Percentiles rank a stretch among this genome's conserved stretches.
Conservation (phyloP, 108 stramenopile genomes). For the Nitzschia inconspicua region DNA sequence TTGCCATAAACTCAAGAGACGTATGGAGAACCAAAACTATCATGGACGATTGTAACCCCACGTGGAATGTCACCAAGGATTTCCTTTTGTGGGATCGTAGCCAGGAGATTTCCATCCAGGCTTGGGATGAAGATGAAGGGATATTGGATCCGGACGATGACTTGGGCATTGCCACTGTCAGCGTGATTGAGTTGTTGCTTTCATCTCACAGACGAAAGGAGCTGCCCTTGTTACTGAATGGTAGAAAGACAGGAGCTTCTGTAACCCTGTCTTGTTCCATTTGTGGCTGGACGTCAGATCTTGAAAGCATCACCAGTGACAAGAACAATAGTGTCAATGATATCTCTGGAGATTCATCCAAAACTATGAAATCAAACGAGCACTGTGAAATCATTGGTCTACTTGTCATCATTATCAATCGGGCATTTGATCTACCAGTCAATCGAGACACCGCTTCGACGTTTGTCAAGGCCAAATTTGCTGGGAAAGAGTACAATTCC, state of each 20-base stretch:
- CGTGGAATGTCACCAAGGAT: constrained; percentile 48
- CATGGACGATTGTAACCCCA: constrained; percentile 39
- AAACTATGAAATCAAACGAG: neutral
- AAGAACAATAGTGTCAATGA: neutral
- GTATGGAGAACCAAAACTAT: constrained; percentile 39
- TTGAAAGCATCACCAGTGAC: constrained; percentile 11
- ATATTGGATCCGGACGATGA: constrained; percentile 52
- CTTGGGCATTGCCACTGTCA: constrained; percentile 40
- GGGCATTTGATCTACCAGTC: constrained; percentile 46
- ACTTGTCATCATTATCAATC: constrained; percentile 41
- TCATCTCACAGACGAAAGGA: constrained; percentile 12
- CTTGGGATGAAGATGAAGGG: constrained; percentile 53
- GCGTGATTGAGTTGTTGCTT: constrained; percentile 41
- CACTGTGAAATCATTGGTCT: constrained; percentile 42
- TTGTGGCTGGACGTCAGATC: constrained; percentile 12
- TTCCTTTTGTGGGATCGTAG: constrained; percentile 59
- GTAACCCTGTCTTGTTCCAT: constrained; percentile 46
- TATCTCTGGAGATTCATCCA: too few species aligned
- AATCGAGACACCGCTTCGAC: constrained; percentile 35
- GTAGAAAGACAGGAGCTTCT: constrained; percentile 35
- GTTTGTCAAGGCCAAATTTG: constrained; percentile 49
- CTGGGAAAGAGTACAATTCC: constrained; percentile 19
- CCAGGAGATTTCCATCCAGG: constrained; percentile 43
- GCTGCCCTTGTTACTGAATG: constrained; percentile 1
- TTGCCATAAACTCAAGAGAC: too few species aligned